Evolutionary conservation across 1,284 basidiomycete species (phyloP), one percentile per base, ranked within the genome.

Genomic region (Cryptococcus sp.): DNA sequence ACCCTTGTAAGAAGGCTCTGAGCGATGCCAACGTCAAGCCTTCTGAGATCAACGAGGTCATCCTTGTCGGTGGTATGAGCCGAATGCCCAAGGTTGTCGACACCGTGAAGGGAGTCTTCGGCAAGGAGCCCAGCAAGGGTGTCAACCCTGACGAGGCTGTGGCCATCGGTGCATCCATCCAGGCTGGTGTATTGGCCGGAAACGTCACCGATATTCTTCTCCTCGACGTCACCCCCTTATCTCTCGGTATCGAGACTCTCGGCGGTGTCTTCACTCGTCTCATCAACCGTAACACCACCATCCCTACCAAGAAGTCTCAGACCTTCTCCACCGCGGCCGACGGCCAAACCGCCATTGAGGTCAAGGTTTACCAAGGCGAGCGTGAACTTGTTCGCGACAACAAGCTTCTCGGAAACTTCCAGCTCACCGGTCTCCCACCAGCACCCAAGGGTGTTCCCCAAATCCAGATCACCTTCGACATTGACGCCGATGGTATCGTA

Each of bases 361-460:
- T 97, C 80, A 95, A 96, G 86, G 91, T 97, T 71, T 97, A 87
- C 84, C 93, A 98, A 82, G 95, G 95, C 75, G 96, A 98, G 83
- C 93, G 95, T 84, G 93, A 97, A 80, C 87, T 98, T 46, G 71
- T 75, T 51, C 84, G 90, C 55, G 94, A 99, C 83, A 98, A 99
- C 88, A 98, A 98, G 83, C 81, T 98, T n/a, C 88, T 99, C 66
- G 96, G 95, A 66, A 96, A 97, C 84, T 99, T 99, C 88, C 94
- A 97, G 83, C 89, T 99, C 62, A 90, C 93, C 62, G 94, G 95
- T 57, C 93, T 99, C 64, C 95, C 95, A 46, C 95, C 95, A 43
- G 95, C 94, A 17, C 75, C 94, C 66, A 96, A 97, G 83, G 95
- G 95, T 80, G 89, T 98, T 61, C 95, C 95, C 68, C 95, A 99